Evolutionary conservation across 805 yeast species (phyloP).

Genomic region (Lachancea lanzarotensis): DNA sequence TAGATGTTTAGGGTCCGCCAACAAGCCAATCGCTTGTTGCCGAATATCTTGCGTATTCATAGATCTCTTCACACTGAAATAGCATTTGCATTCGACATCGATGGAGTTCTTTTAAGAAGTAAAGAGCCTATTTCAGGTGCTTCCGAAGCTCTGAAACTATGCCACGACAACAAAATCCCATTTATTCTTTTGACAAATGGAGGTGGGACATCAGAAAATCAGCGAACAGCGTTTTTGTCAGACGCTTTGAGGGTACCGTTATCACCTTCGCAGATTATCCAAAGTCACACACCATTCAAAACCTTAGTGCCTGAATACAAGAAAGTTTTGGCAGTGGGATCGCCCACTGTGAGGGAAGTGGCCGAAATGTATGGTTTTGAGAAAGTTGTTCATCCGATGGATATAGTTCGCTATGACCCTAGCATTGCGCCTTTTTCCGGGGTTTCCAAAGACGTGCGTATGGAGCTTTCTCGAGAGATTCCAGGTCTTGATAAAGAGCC

Average conservation of each 20-base stretch:
- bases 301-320: constrained; percentile 47
- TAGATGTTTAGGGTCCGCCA: constrained; percentile 1
- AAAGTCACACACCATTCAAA: constrained; percentile 82
- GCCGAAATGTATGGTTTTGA: constrained; percentile 73
- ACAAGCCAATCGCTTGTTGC: background rate
- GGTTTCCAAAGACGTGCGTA: constrained; percentile 47
- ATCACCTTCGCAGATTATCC: constrained; percentile 63
- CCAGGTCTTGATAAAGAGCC: constrained; percentile 31
- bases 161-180: constrained; percentile 55
- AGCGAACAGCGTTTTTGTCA: constrained; percentile 50
- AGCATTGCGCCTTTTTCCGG: constrained; percentile 73
- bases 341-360: constrained; percentile 55
- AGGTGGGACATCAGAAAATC: constrained; percentile 68
- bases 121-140: constrained; percentile 61
- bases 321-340: constrained; percentile 80
- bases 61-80: constrained; percentile 10
- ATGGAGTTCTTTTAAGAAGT: constrained; percentile 83
- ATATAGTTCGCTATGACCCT: constrained; percentile 53
- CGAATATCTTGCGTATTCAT: background rate
- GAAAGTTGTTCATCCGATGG: constrained; percentile 67
- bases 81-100: constrained; percentile 46
- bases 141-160: constrained; percentile 46
- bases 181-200: constrained; percentile 86
- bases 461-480: constrained; percentile 31
- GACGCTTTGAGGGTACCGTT: constrained; percentile 38